Evolutionary conservation across 2,329 filamentous ascomycete genomes (phyloP).

Genomic region (Zasmidium angulare): DNA sequence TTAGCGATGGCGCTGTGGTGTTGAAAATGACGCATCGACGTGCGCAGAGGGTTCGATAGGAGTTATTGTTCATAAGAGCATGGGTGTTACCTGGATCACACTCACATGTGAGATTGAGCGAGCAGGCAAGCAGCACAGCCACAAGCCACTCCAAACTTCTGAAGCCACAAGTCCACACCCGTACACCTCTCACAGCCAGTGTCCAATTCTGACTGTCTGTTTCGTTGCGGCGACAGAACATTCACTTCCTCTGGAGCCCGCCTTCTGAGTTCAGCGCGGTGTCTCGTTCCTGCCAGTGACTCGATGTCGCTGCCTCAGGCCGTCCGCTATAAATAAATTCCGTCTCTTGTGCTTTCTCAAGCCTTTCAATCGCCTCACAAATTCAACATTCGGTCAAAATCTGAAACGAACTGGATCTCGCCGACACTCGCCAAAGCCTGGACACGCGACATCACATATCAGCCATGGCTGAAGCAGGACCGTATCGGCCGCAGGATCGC

Average conservation of each 20-base stretch:
- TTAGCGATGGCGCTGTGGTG: constrained; percentile 20
- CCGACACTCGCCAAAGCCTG: too few species aligned
- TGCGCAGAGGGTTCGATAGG: not conserved
- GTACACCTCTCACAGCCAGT: not conserved
- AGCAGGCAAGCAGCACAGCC: too few species aligned
- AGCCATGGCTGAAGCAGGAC: constrained; percentile 57
- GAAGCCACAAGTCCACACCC: not conserved
- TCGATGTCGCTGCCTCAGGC: not conserved
- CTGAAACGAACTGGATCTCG: not conserved
- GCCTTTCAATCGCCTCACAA: not conserved
- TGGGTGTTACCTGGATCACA: too few species aligned
- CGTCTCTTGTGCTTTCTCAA: not conserved
- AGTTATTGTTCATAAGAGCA: not conserved
- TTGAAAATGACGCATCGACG: not conserved
- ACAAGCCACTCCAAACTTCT: not conserved
- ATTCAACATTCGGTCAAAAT: not conserved
- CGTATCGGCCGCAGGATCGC: constrained; percentile 68
- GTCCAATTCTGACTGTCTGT: not conserved
- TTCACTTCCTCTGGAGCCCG: not conserved
- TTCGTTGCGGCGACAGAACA: not conserved
- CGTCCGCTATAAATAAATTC: not conserved
- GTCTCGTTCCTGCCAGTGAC: constrained; percentile 1
- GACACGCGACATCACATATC: not conserved
- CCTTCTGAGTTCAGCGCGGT: not conserved
- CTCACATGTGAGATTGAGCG: too few species aligned